These are phyloP conservation scores for Candida piceae DNA, from an alignment of 805 yeast species.

Conservation along the genomic window DNA sequence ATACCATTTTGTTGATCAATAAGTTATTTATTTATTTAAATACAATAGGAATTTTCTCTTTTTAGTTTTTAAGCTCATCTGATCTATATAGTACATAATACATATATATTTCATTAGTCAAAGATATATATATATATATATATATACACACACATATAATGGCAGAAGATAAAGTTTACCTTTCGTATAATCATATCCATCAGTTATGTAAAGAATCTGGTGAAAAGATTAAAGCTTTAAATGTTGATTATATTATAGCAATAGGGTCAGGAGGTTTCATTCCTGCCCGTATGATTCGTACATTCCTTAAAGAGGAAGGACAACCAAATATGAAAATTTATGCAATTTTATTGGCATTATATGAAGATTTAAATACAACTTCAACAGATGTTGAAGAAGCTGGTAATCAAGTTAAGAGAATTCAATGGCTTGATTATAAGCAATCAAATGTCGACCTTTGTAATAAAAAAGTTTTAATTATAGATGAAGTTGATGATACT, in stretches of 20 bases:
- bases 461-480: slow-evolving; percentile 67
- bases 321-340: slow-evolving; percentile 86
- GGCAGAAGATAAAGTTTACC: slow-evolving; percentile 51
- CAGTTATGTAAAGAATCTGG: slow-evolving; percentile 47
- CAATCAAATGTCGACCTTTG: slow-evolving; percentile 57
- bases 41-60: too few species aligned
- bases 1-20: too few species aligned
- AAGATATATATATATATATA: too few species aligned
- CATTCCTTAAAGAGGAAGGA: slow-evolving; percentile 85
- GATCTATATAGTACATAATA: too few species aligned
- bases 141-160: background rate
- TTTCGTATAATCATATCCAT: slow-evolving; percentile 77
- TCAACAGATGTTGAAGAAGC: slow-evolving; percentile 51
- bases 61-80: too few species aligned
- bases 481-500: slow-evolving; percentile 85
- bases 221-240: slow-evolving; percentile 58
- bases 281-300: slow-evolving; percentile 93
- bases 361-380: slow-evolving; percentile 70
- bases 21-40: too few species aligned
- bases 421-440: slow-evolving; percentile 79
- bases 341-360: slow-evolving; percentile 89
- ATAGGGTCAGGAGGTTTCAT: slow-evolving; percentile 90
- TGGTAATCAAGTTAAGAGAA: slow-evolving; percentile 69
- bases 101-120: too few species aligned
- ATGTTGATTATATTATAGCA: slow-evolving; percentile 89